phyloP scores from a whole-genome alignment of 176 grass and related monocot genomes.

The Bonia amplexicaulis region DNA sequence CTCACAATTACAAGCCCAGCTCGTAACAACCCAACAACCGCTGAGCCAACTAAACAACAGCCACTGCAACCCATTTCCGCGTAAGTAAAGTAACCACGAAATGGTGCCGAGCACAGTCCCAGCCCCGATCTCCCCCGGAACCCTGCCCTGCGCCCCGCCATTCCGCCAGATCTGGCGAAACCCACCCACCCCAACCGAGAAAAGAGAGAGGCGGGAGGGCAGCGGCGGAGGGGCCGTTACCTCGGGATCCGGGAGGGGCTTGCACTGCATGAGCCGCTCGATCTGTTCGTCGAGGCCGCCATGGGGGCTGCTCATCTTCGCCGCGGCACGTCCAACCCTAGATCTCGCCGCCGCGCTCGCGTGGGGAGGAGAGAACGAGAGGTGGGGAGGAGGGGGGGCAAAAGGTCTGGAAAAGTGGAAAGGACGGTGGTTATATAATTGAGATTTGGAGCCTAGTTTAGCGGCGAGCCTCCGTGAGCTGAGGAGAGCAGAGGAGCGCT shows the following conservation, averaged over 20 bases:
- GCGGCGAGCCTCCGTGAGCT: neutral
- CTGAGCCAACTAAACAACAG: neutral
- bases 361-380: neutral
- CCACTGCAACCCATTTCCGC: neutral
- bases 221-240: neutral
- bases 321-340: conserved; percentile 44
- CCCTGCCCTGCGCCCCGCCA: neutral
- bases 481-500: neutral
- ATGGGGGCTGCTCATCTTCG: conserved; percentile 59
- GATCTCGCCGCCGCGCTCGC: conserved; percentile 40
- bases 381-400: neutral
- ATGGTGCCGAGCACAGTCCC: neutral
- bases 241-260: conserved; percentile 87
- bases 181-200: neutral
- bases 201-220: neutral
- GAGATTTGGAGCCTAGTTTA: conserved; percentile 12
- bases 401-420: conserved; percentile 26
- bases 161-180: conserved; percentile 33
- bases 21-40: neutral
- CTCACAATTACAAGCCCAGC: neutral
- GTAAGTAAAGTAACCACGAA: neutral
- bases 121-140: conserved; percentile 22
- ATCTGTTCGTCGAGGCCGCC: conserved; percentile 94
- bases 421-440: conserved; percentile 43
- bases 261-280: conserved; percentile 98